Percentiles rank a stretch among this genome's conserved stretches.
Evolutionary conservation across 75 land plant species (phyloP).

Genomic region (Picea sitchensis): DNA sequence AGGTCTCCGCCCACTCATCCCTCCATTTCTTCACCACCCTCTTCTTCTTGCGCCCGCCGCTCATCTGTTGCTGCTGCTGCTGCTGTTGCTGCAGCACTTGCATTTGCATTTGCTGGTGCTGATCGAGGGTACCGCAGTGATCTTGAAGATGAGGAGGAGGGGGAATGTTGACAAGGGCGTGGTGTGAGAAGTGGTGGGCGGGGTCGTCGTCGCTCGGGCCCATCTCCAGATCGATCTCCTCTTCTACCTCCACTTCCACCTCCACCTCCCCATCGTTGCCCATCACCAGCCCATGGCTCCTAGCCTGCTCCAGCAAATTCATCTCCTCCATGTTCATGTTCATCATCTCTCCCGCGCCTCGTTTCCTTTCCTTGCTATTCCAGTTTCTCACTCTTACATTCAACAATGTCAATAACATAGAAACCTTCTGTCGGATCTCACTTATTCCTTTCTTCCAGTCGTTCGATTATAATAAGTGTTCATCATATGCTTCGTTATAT

Average conservation of each 20-base stretch:
- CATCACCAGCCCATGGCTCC: constrained; percentile 39
- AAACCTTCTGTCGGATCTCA: too few relatives aligned
- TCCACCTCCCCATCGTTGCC: constrained; percentile 40
- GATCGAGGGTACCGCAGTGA: constrained; percentile 27
- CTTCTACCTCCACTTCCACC: constrained; percentile 70
- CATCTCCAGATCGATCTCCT: constrained; percentile 93
- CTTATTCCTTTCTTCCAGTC: too few relatives aligned
- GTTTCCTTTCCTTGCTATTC: too few relatives aligned
- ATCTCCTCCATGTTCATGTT: constrained; percentile 78
- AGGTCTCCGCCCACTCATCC: constrained; percentile 99
- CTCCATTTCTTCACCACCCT: constrained; percentile 97
- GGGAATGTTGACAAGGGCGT: constrained; percentile 36
- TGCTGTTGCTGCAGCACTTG: constrained; percentile 43
- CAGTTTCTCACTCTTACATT: too few relatives aligned
- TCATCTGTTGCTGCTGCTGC: constrained; percentile 59
- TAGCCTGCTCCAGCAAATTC: constrained; percentile 65
- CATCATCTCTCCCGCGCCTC: constrained; percentile 40
- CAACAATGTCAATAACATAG: too few relatives aligned
- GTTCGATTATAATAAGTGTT: too few relatives aligned
- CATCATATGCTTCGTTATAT: too few relatives aligned
- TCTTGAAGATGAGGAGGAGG: constrained; percentile 61
- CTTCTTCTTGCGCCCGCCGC: constrained; percentile 78
- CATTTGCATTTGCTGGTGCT: constrained; percentile 41
- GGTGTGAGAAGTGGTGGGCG: constrained; percentile 33
- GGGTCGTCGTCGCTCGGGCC: constrained; percentile 84